Evolutionary conservation across 768 basidiomycete genomes (phyloP).

Genomic region (Scleroderma bovista): DNA sequence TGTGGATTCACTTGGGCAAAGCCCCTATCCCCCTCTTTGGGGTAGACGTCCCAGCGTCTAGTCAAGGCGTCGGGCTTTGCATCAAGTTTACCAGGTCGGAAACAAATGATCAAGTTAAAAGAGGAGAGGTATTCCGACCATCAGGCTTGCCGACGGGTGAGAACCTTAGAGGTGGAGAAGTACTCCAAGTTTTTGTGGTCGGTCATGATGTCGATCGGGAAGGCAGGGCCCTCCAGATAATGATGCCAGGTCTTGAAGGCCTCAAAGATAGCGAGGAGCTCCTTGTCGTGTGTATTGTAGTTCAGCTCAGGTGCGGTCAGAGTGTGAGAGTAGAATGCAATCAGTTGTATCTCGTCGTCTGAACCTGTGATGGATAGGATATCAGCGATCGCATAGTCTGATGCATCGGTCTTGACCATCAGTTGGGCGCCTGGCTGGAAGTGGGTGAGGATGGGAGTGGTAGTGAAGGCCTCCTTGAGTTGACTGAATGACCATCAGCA

Average conservation of each 20-base stretch:
- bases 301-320: conserved; percentile 31
- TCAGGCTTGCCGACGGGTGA: conserved; percentile 16
- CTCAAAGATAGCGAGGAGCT: no score
- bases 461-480: no score
- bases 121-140: conserved; percentile 35
- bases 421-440: neutral
- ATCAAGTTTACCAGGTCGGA: conserved; percentile 13
- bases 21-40: conserved; percentile 24
- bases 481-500: no score
- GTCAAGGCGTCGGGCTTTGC: conserved; percentile 21
- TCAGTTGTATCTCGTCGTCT: conserved; percentile 18
- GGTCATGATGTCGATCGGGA: conserved; percentile 13
- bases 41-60: conserved; percentile 21
- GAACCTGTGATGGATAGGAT: neutral
- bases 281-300: conserved; percentile 34
- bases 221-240: conserved; percentile 3
- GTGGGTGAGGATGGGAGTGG: neutral
- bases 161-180: conserved; percentile 11
- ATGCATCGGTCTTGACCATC: neutral
- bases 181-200: conserved; percentile 19
- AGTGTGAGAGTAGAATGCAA: conserved; percentile 26
- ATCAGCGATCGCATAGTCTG: neutral
- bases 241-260: neutral
- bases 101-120: conserved; percentile 14
- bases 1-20: conserved; percentile 18